A percentile compares a stretch with the other conserved stretches of the same genome.
Evolutionary conservation across 1,139 yeast genomes (phyloP).

Genomic region (Blastobotrys arbuscula): DNA sequence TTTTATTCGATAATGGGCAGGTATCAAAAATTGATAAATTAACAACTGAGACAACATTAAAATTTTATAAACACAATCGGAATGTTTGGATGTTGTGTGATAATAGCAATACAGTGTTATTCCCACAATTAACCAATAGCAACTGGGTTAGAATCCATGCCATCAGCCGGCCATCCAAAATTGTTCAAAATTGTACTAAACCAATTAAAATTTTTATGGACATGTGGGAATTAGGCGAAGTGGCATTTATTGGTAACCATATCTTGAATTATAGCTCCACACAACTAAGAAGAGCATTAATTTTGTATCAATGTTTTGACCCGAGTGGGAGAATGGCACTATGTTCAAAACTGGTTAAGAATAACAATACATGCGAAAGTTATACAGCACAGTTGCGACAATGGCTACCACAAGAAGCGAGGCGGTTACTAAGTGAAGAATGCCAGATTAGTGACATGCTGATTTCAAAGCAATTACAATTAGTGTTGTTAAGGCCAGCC

Average conservation of each 20-base stretch:
- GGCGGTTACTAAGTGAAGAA: not conserved
- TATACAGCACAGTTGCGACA: conserved; percentile 1
- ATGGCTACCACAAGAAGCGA: conserved; percentile 3
- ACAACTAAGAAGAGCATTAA: conserved; percentile 6
- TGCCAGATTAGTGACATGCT: not conserved
- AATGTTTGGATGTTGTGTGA: conserved; percentile 11
- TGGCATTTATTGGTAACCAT: conserved; percentile 6
- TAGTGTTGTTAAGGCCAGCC: conserved; percentile 2
- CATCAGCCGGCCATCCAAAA: not conserved
- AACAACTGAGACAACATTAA: not conserved
- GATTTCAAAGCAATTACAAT: not conserved
- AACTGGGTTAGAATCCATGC: conserved; percentile 10
- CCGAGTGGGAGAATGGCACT: conserved; percentile 9
- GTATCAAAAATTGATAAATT: conserved; percentile 2
- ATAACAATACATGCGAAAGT: not conserved
- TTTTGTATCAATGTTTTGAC: conserved; percentile 7
- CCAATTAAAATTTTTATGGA: conserved; percentile 2
- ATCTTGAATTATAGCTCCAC: not conserved
- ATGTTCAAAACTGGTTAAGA: not conserved
- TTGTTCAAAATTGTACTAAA: not conserved
- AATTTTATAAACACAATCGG: conserved; percentile 5
- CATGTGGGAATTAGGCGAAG: conserved; percentile 6
- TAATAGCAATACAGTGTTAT: not conserved
- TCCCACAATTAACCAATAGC: not conserved
- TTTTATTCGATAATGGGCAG: conserved; percentile 6